A percentile compares a stretch with the other conserved stretches of the same genome.
Evolutionary conservation across 2,329 filamentous ascomycete genomes (phyloP).

Genomic region (Colletotrichum limetticola): DNA sequence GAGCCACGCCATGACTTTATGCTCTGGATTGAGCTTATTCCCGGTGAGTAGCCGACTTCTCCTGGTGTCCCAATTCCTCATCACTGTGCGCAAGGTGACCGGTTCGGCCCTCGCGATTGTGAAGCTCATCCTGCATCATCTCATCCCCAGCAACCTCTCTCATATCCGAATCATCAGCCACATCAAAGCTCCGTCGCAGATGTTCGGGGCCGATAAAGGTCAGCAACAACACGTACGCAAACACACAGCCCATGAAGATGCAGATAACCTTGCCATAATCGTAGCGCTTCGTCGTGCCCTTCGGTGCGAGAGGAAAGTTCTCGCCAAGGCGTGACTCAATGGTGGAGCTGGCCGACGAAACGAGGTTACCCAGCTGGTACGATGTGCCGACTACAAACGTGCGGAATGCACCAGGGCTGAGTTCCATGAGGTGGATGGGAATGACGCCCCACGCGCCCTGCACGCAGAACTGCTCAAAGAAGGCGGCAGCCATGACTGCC

Average conservation of each 20-base stretch:
- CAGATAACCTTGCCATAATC: slow-evolving; percentile 87
- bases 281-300: slow-evolving; percentile 63
- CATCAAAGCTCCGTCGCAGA: slow-evolving; percentile 61
- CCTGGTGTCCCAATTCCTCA: slow-evolving; percentile 31
- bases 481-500: slow-evolving; percentile 80
- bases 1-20: not conserved
- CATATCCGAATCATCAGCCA: slow-evolving; percentile 59
- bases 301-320: slow-evolving; percentile 74
- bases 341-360: slow-evolving; percentile 74
- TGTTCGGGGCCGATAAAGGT: slow-evolving; percentile 72
- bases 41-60: slow-evolving; percentile 30
- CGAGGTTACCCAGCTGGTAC: slow-evolving; percentile 83
- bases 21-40: not conserved
- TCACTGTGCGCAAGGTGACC: not conserved
- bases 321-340: slow-evolving; percentile 83
- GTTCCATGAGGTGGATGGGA: slow-evolving; percentile 83
- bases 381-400: slow-evolving; percentile 80
- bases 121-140: slow-evolving; percentile 37
- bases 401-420: slow-evolving; percentile 77
- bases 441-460: slow-evolving; percentile 82
- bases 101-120: not conserved
- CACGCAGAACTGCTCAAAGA: slow-evolving; percentile 85
- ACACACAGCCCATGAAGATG: slow-evolving; percentile 92
- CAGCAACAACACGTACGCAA: slow-evolving; percentile 68
- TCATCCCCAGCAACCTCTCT: slow-evolving; percentile 56